A percentile compares a stretch with the other conserved stretches of the same genome.
phyloP scores from a whole-genome alignment of 2,329 filamentous ascomycete genomes.

The Bipolaris bicolor region DNA sequence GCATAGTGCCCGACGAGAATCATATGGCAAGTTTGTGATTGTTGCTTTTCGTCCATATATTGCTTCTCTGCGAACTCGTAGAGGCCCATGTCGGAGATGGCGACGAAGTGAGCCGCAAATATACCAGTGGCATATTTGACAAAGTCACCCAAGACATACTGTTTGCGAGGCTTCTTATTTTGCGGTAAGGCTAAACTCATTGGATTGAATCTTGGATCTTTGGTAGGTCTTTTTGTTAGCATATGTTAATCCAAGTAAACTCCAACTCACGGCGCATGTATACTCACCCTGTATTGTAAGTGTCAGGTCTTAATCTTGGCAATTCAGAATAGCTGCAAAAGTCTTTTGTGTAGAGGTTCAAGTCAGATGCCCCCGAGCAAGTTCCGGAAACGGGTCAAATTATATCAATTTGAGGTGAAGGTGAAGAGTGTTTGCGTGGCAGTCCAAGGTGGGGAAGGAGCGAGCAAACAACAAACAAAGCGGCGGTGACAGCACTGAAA shows the following conservation, averaged over 20 bases:
- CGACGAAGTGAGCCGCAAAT: background rate
- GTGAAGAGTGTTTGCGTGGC: background rate
- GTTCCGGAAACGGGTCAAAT: background rate
- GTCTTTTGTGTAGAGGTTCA: background rate
- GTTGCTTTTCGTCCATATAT: background rate
- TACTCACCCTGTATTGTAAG: background rate
- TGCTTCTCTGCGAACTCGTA: background rate
- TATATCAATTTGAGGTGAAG: background rate
- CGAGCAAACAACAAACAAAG: background rate
- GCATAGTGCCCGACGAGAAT: constrained; percentile 7
- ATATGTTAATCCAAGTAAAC: background rate
- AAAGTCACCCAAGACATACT: background rate
- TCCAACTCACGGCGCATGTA: background rate
- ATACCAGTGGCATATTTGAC: background rate
- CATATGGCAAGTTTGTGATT: background rate
- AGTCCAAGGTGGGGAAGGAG: background rate
- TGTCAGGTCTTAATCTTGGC: too few relatives aligned
- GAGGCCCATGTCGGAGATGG: background rate
- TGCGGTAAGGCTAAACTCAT: background rate
- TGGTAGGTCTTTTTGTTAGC: background rate
- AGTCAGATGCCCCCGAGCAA: background rate
- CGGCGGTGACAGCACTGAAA: too few relatives aligned
- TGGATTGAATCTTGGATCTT: background rate
- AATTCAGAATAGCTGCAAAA: background rate
- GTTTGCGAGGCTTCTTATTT: background rate